These are phyloP conservation scores for Zygosaccharomyces bisporus DNA, from an alignment of 805 yeast species.

Conservation along the genomic window DNA sequence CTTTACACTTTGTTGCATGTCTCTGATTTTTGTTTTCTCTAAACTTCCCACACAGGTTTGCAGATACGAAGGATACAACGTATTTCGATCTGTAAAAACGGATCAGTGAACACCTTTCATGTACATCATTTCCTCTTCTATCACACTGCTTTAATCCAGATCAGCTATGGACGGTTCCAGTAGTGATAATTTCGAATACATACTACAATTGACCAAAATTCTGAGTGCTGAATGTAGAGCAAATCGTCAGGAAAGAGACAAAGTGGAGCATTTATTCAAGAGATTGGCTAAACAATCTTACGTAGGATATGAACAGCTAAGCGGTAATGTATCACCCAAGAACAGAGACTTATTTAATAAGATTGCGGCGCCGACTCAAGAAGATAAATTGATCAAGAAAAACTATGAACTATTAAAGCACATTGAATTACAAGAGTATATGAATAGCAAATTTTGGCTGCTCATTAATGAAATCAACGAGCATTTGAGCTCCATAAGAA, in stretches of 20 bases:
- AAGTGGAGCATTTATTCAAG: constrained; percentile 24
- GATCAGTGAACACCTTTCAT: background rate
- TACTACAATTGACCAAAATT: constrained; percentile 26
- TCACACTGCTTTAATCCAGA: background rate
- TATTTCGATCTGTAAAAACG: background rate
- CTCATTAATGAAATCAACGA: constrained; percentile 30
- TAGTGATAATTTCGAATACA: constrained; percentile 30
- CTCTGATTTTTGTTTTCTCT: too few relatives aligned
- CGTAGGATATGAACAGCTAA: constrained; percentile 26
- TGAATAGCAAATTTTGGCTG: constrained; percentile 24
- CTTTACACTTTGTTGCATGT: too few relatives aligned
- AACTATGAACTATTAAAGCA: constrained; percentile 30
- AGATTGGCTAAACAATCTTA: constrained; percentile 32
- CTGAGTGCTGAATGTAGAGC: constrained; percentile 26
- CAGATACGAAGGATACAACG: too few relatives aligned
- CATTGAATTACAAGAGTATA: constrained; percentile 32
- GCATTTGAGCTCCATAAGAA: constrained; percentile 29
- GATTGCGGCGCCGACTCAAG: constrained; percentile 13
- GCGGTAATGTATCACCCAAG: constrained; percentile 14
- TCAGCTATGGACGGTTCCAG: constrained; percentile 17
- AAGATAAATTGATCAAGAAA: constrained; percentile 23
- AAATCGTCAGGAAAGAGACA: constrained; percentile 30
- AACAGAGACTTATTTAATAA: constrained; percentile 14
- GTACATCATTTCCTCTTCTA: background rate
- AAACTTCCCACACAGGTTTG: too few relatives aligned